Evolutionary conservation across 1,284 basidiomycete genomes (phyloP).

Genomic region (Apiotrichum siamense): DNA sequence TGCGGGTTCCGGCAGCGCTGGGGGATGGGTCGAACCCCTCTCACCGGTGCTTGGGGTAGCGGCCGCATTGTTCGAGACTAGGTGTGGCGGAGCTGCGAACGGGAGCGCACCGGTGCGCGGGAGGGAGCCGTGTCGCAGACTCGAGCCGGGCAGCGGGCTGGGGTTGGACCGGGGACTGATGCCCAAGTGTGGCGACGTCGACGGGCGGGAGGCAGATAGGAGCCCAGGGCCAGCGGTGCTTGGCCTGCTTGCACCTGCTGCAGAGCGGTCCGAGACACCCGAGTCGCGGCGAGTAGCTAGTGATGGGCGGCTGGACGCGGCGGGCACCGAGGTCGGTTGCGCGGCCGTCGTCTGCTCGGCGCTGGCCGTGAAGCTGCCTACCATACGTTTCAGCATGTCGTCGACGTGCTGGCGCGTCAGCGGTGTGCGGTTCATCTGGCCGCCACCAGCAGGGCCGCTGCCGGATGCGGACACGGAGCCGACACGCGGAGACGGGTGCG

Average conservation of each 20-base stretch:
- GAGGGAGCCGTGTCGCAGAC: not conserved
- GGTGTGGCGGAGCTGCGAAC: not conserved
- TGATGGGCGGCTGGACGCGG: not conserved
- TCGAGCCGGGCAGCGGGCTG: not conserved
- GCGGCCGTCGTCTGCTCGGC: not conserved
- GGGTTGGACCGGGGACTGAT: not conserved
- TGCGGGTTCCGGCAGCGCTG: too few species aligned
- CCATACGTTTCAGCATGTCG: constrained; percentile 40
- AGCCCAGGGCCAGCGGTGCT: not conserved
- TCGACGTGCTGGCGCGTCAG: constrained; percentile 41
- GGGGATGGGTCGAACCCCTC: too few species aligned
- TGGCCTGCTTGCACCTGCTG: too few species aligned
- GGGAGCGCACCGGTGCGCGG: not conserved
- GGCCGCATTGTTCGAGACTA: not conserved
- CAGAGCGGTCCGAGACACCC: not conserved
- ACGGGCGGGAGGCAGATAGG: constrained; percentile 4
- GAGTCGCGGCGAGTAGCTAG: not conserved
- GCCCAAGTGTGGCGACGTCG: not conserved
- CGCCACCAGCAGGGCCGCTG: constrained; percentile 6
- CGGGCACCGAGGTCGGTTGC: not conserved
- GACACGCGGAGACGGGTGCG: not conserved
- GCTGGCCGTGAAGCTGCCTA: constrained; percentile 23
- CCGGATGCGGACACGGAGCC: not conserved
- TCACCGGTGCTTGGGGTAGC: too few species aligned
- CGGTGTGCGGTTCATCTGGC: constrained; percentile 21